Base-by-base conservation (phyloP, 169 alveolate genomes). In the Cryptosporidium muris region DNA sequence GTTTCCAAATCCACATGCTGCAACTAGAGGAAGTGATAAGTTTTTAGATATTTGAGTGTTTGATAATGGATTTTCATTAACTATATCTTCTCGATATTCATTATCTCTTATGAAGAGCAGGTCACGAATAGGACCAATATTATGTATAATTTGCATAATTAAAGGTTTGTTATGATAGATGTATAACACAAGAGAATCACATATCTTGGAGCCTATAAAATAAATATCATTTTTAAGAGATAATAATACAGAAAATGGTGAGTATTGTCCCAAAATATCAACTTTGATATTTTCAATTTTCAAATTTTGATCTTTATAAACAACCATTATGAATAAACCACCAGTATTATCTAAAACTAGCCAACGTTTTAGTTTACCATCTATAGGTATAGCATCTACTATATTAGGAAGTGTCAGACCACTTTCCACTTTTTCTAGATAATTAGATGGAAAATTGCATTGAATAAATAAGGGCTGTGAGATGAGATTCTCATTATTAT, bases 1-100 rank as follows among this genome's bases (percentile, higher is more conserved):
- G 3, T 63, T 43, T 56, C 85, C 85, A 74, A 74, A 74, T 43
- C 85, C 85, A 16, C 85, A 74, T 8, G 74, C 85, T n/a, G 63
- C 66, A 42, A 60, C 47, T 34, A 74, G 62, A 2, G 85, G 67
- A 12, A n/a, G 38, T 16, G 62, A 45, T 11, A 14, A 25, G 11
- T 37, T 62, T 37, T 37, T 62, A 8, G 66, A 62, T 36, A 62
- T 37, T 62, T 8, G 43, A 3, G n/a, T 6, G 8, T 25, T 47
- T 2, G 7, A 4, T 14, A 43, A 37, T 25, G 60, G 53, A n/a
- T 52, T 34, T 34, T 45, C 47, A 5, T 12, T 12, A 25, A 49
- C 65, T 0, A 3, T 12, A 5, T 48, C 51, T 34, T 25, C 36
- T 7, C 58, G 43, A 53, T 53, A 53, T 37, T 53, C 63, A 5